Base-by-base conservation (phyloP, 768 basidiomycete genomes). In the Crucibulum laeve region DNA sequence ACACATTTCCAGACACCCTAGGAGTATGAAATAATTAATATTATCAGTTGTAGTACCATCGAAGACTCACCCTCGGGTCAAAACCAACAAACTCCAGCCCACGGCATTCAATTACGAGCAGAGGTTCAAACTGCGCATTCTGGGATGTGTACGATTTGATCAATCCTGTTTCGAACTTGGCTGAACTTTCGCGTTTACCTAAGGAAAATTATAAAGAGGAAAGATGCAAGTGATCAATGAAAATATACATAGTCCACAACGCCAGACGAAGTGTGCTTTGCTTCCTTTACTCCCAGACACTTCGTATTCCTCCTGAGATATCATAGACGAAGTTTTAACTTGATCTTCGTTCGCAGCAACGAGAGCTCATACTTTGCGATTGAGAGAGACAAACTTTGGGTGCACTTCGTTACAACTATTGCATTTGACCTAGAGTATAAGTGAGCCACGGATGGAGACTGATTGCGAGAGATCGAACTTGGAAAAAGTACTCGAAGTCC, bases 61-160 rank as follows among this genome's bases (percentile, higher is more conserved):
- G 19, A 53, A 3, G 15, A 45, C 73, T 40, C 56, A 88, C 90
- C 54, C 66, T 66, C 4, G 86, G 86, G 58, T 91, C 80, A 58
- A 94, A 94, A 4, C 63, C 79, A 5, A 69, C 71, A 48, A 94
- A 87, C 57, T 95, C 91, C 14, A 94, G 73, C 4, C 91, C 92
- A 19, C 91, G 76, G 56, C 91, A 95, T 52, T 95, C 91, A 30
- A 95, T 67, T 3, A 74, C 73, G 5, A 91, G 62, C 22, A 94
- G 65, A 3, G 83, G 79, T 0, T 73, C 74, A 38, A 83, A 82
- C 37, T 79, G 71, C 6, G 70, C 80, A 43, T 80, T 77, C 47
- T 85, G 82, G 18, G 71, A 68, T 0, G 62, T 68, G 60, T 91
- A 91, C 1, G 85, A 66, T 38, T 63, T 63, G 21, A 77, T 59